Percentiles rank a stretch among this genome's conserved stretches.
Conservation (phyloP, 306 rosid genomes). For the Astragalus glycyphyllos region DNA sequence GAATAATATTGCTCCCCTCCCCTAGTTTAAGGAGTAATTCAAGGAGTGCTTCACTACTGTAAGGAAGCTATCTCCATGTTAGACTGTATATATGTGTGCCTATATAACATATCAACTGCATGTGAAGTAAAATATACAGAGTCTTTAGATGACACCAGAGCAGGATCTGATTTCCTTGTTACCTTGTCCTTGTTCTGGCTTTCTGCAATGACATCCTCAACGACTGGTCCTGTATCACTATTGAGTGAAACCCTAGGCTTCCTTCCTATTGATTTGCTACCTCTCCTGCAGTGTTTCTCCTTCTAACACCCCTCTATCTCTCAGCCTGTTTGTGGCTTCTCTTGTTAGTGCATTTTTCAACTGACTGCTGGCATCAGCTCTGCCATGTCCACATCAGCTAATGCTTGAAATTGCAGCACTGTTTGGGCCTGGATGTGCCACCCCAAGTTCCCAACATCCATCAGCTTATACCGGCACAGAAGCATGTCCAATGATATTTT, state of each 20-base stretch:
- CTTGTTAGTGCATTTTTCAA: neutral
- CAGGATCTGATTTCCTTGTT: no score
- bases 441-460: neutral
- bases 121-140: no score
- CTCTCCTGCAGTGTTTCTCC: neutral
- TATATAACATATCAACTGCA: neutral
- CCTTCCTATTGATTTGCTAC: neutral
- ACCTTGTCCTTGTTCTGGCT: no score
- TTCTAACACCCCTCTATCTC: neutral
- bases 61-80: no score
- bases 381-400: neutral
- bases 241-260: slow-evolving; percentile 2
- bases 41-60: no score
- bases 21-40: no score
- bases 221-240: neutral
- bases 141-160: no score
- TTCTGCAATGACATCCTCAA: neutral
- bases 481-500: neutral
- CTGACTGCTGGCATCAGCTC: neutral
- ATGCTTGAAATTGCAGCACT: neutral
- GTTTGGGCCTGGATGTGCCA: neutral
- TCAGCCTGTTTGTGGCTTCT: neutral
- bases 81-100: neutral
- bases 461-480: neutral
- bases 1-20: no score